These are phyloP conservation scores for Chlorella sp. DNA, from an alignment of 139 green algal species.

Conservation along the genomic window DNA sequence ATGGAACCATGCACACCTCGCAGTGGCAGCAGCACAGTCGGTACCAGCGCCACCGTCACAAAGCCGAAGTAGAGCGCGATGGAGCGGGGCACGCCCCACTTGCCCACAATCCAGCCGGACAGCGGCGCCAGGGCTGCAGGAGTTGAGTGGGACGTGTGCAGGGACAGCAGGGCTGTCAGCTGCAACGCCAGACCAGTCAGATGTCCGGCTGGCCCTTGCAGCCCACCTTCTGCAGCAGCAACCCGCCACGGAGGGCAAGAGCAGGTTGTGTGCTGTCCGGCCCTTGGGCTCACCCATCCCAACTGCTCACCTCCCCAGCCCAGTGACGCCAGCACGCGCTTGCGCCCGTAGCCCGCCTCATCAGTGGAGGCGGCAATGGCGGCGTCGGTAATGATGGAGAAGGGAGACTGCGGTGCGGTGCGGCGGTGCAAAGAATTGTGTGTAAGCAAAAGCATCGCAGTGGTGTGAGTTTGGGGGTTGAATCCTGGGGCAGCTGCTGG, in stretches of 20 bases:
- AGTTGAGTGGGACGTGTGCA: too few relatives aligned
- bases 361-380: slow-evolving; percentile 5
- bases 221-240: too few relatives aligned
- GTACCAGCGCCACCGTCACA: background rate
- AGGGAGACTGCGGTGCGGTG: slow-evolving; percentile 9
- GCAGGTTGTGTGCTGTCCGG: too few relatives aligned
- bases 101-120: slow-evolving; percentile 16
- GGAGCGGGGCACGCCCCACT: background rate
- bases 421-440: too few relatives aligned
- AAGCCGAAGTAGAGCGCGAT: slow-evolving; percentile 6
- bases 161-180: too few relatives aligned
- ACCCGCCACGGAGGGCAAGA: too few relatives aligned
- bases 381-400: slow-evolving; percentile 16
- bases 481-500: too few relatives aligned
- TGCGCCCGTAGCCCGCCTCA: slow-evolving; percentile 1
- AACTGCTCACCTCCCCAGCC: slow-evolving; percentile 28
- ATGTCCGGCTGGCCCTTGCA: too few relatives aligned
- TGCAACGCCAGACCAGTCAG: too few relatives aligned
- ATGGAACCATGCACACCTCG: background rate
- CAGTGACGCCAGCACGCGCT: slow-evolving; percentile 7
- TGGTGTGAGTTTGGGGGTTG: background rate
- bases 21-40: slow-evolving; percentile 12
- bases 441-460: too few relatives aligned
- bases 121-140: slow-evolving; percentile 1
- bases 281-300: too few relatives aligned